phyloP scores from a whole-genome alignment of 2,329 filamentous ascomycete genomes.

The Fonsecaea erecta region DNA sequence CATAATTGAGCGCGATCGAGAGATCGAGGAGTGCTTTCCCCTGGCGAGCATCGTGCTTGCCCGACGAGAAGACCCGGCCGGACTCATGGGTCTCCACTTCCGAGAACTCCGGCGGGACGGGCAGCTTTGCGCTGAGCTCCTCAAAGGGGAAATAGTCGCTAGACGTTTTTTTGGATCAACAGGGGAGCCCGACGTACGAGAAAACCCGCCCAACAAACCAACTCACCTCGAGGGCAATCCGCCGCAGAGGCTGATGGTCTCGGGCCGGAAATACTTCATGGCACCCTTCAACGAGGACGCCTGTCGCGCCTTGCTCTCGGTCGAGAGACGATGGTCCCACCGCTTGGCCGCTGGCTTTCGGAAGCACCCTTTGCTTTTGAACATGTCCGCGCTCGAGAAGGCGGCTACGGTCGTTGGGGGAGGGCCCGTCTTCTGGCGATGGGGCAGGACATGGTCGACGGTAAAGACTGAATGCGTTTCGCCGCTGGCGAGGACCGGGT shows the following conservation, averaged over 20 bases:
- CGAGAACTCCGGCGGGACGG: slow-evolving; percentile 70
- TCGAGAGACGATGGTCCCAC: slow-evolving; percentile 73
- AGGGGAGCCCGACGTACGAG: neutral
- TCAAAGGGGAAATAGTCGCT: slow-evolving; percentile 93
- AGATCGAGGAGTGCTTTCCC: slow-evolving; percentile 71
- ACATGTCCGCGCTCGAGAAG: slow-evolving; percentile 29
- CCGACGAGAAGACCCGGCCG: slow-evolving; percentile 67
- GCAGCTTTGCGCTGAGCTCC: slow-evolving; percentile 74
- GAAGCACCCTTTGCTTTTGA: slow-evolving; percentile 44
- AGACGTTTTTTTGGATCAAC: slow-evolving; percentile 9
- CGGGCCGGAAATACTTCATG: slow-evolving; percentile 77
- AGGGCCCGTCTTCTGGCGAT: slow-evolving; percentile 68
- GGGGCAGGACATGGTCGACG: slow-evolving; percentile 67
- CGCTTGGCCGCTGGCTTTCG: slow-evolving; percentile 76
- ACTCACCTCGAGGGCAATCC: slow-evolving; percentile 71
- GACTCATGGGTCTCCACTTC: slow-evolving; percentile 67
- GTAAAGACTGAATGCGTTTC: slow-evolving; percentile 52
- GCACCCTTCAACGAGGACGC: slow-evolving; percentile 81
- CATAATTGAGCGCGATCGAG: slow-evolving; percentile 89
- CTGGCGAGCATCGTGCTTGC: slow-evolving; percentile 80
- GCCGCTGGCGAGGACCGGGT: slow-evolving; percentile 39
- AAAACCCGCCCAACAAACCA: neutral
- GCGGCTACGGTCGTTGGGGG: slow-evolving; percentile 32
- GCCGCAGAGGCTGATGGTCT: slow-evolving; percentile 86
- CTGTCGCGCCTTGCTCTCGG: slow-evolving; percentile 62